Conservation (phyloP, 345 rosid species). For the Rhodamnia argentea region DNA sequence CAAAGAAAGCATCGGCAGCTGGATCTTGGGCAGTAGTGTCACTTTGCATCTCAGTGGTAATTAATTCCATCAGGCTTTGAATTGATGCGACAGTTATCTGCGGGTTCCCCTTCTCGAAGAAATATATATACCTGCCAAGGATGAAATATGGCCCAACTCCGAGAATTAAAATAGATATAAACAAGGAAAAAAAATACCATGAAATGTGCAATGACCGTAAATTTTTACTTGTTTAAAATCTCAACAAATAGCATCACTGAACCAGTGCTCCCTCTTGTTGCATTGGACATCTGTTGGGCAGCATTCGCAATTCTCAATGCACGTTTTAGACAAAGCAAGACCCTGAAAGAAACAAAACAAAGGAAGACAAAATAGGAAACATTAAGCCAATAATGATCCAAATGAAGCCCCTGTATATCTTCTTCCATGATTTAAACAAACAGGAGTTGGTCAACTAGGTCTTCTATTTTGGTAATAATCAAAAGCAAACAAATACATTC, state of each 20-base stretch:
- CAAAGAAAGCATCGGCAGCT: constrained; percentile 66
- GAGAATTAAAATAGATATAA: not conserved
- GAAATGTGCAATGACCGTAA: not conserved
- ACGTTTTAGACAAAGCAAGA: constrained; percentile 83
- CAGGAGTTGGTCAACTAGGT: not conserved
- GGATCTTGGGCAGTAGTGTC: constrained; percentile 56
- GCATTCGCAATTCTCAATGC: constrained; percentile 93
- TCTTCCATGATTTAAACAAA: not conserved
- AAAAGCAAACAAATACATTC: not conserved
- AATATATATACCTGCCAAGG: constrained; percentile 67
- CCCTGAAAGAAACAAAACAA: constrained; percentile 33
- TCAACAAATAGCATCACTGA: constrained; percentile 79
- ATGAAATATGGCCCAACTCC: not conserved
- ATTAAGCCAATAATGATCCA: not conserved
- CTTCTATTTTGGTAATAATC: not conserved
- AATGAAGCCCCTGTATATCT: not conserved
- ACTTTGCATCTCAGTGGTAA: constrained; percentile 69
- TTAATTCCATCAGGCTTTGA: constrained; percentile 70
- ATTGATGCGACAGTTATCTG: constrained; percentile 64
- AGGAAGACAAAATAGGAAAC: not conserved
- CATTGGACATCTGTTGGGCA: constrained; percentile 82
- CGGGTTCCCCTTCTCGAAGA: constrained; percentile 83
- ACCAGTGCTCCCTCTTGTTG: constrained; percentile 70
- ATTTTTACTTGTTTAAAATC: constrained; percentile 78
- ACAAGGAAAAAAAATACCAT: not conserved